Evolutionary conservation across 176 grass and related monocot species (phyloP).

Genomic region (Oryza coarctata): DNA sequence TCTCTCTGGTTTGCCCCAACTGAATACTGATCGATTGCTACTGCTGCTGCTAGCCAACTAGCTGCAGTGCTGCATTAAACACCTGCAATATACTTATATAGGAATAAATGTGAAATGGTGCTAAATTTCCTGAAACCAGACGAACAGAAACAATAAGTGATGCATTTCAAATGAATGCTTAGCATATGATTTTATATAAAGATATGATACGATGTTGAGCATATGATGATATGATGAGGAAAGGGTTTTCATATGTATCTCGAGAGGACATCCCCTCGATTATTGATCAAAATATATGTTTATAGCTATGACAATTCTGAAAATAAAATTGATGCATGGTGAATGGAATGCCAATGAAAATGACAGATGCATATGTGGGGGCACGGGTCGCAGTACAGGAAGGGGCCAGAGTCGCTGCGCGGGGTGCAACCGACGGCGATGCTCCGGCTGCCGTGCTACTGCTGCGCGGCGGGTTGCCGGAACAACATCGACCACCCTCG

Average conservation of each 20-base stretch:
- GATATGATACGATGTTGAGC: neutral
- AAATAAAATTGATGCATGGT: too few species aligned
- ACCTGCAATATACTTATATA: neutral
- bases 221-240: neutral
- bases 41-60: neutral
- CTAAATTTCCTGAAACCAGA: neutral
- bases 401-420: constrained; percentile 88
- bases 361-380: constrained; percentile 99
- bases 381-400: constrained; percentile 94
- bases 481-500: constrained; percentile 99
- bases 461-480: constrained; percentile 91
- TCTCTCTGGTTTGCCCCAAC: constrained; percentile 19
- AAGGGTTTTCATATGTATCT: neutral
- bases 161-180: neutral
- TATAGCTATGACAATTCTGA: too few species aligned
- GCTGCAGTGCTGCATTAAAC: constrained; percentile 22
- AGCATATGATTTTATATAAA: neutral
- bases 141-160: neutral
- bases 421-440: constrained; percentile 98
- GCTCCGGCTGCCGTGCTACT: constrained; percentile 93
- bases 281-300: too few species aligned
- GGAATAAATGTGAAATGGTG: neutral
- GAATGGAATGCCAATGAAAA: too few species aligned
- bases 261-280: too few species aligned
- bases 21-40: neutral